phyloP scores from a whole-genome alignment of 306 rosid species.

The Castanopsis chinensis region DNA sequence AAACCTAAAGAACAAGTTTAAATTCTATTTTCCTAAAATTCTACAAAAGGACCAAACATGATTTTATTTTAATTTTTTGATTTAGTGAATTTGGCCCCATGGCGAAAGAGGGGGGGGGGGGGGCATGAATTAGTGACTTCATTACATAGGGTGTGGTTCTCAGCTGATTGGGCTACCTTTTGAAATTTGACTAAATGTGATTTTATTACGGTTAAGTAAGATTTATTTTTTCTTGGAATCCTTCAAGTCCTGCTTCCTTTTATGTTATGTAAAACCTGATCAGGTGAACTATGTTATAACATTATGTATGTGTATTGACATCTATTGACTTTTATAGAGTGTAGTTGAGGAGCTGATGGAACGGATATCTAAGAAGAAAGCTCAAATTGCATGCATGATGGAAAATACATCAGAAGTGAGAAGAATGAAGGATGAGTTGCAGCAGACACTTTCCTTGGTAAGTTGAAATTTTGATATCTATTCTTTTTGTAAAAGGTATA shows the following conservation, averaged over 20 bases:
- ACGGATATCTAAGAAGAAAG: slow-evolving; percentile 43
- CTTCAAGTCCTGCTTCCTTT: background rate
- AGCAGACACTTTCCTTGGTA: slow-evolving; percentile 62
- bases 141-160: too few species aligned
- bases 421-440: slow-evolving; percentile 60
- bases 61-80: background rate
- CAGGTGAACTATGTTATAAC: background rate
- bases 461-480: slow-evolving; percentile 20
- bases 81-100: too few species aligned
- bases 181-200: too few species aligned
- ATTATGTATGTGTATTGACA: background rate
- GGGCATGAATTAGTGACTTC: background rate
- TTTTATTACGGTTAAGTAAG: too few species aligned
- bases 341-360: slow-evolving; percentile 47
- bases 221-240: too few species aligned
- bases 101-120: too few species aligned
- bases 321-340: slow-evolving; percentile 36
- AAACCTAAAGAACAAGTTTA: background rate
- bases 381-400: slow-evolving; percentile 57
- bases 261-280: background rate
- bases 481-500: slow-evolving; percentile 8
- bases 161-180: too few species aligned
- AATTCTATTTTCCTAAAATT: background rate
- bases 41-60: background rate
- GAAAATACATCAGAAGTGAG: slow-evolving; percentile 64